A percentile compares a stretch with the other conserved stretches of the same genome.
These are phyloP conservation scores for Lipomyces lipofer DNA, from an alignment of 805 yeast species.

Conservation along the genomic window DNA sequence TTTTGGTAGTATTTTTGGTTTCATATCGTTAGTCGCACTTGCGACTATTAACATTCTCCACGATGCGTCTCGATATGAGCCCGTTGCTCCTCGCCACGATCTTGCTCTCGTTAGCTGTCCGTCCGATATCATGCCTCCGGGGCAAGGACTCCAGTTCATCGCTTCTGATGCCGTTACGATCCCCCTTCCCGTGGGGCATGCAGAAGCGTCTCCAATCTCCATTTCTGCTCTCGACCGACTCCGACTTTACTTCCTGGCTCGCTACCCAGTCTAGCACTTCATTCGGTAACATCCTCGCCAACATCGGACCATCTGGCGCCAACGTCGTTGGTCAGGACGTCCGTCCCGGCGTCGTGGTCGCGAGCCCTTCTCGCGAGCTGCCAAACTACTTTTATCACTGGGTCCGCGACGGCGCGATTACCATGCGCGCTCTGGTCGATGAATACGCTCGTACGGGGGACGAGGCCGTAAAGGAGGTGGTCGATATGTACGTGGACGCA, in stretches of 20 bases:
- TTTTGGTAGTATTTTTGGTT: neutral
- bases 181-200: neutral
- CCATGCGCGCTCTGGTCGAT: conserved; percentile 57
- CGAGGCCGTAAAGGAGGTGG: conserved; percentile 32
- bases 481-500: conserved; percentile 66
- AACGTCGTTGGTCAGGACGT: conserved; percentile 38
- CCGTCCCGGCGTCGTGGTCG: conserved; percentile 75
- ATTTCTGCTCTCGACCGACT: neutral
- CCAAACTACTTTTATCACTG: conserved; percentile 91
- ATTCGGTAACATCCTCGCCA: conserved; percentile 50
- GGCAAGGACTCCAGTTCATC: conserved; percentile 8
- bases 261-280: conserved; percentile 45
- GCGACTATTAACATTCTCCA: neutral
- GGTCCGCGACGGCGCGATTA: conserved; percentile 87
- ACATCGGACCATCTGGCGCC: conserved; percentile 55
- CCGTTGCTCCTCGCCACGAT: conserved; percentile 9
- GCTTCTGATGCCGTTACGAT: neutral
- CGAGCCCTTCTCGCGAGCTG: conserved; percentile 67
- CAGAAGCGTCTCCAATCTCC: neutral
- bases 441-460: conserved; percentile 49
- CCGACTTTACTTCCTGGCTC: conserved; percentile 53
- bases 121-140: conserved; percentile 5
- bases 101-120: conserved; percentile 5
- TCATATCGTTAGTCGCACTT: neutral
- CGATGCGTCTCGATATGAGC: conserved; percentile 12